phyloP scores from a whole-genome alignment of 2,329 filamentous ascomycete species.

The Phaeoacremonium minimum region DNA sequence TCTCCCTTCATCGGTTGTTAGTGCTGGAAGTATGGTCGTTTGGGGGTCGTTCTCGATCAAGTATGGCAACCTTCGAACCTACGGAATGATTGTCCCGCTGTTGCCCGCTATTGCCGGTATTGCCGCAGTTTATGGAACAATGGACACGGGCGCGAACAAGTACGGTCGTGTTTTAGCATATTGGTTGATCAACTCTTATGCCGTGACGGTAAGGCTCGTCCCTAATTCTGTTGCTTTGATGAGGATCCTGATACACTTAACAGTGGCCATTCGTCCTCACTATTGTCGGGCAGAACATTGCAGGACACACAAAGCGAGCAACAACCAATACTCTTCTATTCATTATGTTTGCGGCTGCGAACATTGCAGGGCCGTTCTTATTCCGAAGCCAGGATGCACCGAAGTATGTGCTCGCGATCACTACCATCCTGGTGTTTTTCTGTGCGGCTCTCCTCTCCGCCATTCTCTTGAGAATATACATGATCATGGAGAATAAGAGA shows the following conservation, averaged over 20 bases:
- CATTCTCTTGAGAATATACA: constrained; percentile 12
- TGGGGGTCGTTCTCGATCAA: constrained; percentile 17
- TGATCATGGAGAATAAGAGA: constrained; percentile 12
- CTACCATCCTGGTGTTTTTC: constrained; percentile 16
- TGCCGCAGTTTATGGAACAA: constrained; percentile 16
- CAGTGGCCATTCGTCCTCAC: constrained; percentile 14
- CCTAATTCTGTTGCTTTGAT: not conserved
- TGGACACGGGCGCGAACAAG: constrained; percentile 16
- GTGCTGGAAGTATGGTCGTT: constrained; percentile 17
- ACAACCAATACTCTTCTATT: constrained; percentile 13
- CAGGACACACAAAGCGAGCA: constrained; percentile 12
- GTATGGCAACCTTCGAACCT: constrained; percentile 17
- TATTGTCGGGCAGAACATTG: constrained; percentile 12
- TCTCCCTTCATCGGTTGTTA: constrained; percentile 15
- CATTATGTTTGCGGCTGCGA: constrained; percentile 13
- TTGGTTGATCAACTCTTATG: constrained; percentile 18
- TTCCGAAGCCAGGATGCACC: constrained; percentile 15
- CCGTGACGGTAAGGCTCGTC: constrained; percentile 18
- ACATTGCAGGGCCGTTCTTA: constrained; percentile 17
- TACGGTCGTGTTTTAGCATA: constrained; percentile 15
- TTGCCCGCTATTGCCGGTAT: constrained; percentile 19
- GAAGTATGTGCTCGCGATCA: constrained; percentile 16
- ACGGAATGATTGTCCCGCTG: constrained; percentile 19
- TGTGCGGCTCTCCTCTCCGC: constrained; percentile 13
- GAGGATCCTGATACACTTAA: not conserved